Percentiles rank a stretch among this genome's conserved stretches.
Evolutionary conservation across 495 filamentous ascomycete genomes (phyloP).

Genomic region (Pyrenula aspistea): DNA sequence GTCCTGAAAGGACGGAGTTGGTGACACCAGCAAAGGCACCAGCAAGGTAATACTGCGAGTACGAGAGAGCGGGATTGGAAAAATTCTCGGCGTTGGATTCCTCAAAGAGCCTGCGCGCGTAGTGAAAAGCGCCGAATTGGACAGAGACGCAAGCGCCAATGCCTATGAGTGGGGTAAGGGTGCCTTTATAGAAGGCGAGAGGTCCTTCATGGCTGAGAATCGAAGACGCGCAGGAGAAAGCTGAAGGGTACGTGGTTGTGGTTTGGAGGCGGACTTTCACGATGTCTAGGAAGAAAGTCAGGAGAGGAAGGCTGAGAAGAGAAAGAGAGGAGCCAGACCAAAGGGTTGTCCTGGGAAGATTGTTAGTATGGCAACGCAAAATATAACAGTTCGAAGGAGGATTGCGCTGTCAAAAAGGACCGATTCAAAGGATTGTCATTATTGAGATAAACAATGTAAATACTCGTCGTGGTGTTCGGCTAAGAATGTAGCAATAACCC

Average conservation of each 20-base stretch:
- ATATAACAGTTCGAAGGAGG: no score
- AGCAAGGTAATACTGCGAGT: constrained; percentile 77
- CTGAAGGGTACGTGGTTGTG: constrained; percentile 63
- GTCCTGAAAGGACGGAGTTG: constrained; percentile 77
- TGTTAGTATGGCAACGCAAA: no score
- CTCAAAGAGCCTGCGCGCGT: constrained; percentile 77
- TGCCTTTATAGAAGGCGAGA: constrained; percentile 95
- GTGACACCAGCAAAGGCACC: constrained; percentile 88
- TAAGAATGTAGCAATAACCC: no score
- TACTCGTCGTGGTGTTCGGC: neutral
- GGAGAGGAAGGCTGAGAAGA: neutral
- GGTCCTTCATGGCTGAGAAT: constrained; percentile 85
- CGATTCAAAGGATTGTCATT: no score
- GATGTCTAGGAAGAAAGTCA: constrained; percentile 52
- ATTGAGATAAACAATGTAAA: constrained; percentile 16
- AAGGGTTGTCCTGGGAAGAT: constrained; percentile 73
- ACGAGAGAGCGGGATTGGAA: constrained; percentile 39
- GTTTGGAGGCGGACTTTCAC: constrained; percentile 97
- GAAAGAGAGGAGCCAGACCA: constrained; percentile 27
- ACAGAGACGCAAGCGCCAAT: constrained; percentile 96
- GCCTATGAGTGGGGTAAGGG: constrained; percentile 86
- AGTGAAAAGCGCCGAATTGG: constrained; percentile 96
- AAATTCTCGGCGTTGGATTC: constrained; percentile 14
- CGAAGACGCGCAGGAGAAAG: constrained; percentile 63
- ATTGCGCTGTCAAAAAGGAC: no score